A percentile compares a stretch with the other conserved stretches of the same genome.
Conservation (phyloP, 2,329 filamentous ascomycete species). For the Colletotrichum viniferum region DNA sequence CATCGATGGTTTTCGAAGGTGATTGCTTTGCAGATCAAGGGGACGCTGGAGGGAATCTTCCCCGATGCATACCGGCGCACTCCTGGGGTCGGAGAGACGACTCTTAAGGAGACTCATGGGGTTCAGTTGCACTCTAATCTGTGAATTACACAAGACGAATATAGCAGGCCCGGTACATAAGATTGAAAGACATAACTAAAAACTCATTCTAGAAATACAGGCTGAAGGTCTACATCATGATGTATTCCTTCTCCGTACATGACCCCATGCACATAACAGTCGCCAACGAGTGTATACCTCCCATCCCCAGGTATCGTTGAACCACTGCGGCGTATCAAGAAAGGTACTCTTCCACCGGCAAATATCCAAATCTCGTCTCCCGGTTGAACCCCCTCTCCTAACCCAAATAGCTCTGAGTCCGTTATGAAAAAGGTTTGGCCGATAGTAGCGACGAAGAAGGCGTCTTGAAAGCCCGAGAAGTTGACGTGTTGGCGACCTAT, state of each 20-base stretch:
- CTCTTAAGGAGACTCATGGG: background rate
- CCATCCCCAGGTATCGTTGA: background rate
- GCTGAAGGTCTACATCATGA: background rate
- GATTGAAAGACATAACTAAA: background rate
- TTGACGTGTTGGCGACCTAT: background rate
- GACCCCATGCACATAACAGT: background rate
- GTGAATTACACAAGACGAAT: background rate
- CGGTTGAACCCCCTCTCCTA: background rate
- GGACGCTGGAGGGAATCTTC: conserved; percentile 34
- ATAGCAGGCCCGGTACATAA: background rate
- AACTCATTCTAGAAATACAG: background rate
- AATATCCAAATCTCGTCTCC: background rate
- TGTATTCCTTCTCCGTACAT: background rate
- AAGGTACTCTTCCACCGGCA: background rate
- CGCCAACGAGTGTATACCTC: background rate
- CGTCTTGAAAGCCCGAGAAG: background rate
- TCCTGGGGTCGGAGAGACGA: background rate
- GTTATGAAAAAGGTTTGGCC: background rate
- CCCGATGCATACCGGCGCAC: conserved; percentile 23
- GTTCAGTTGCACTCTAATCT: background rate
- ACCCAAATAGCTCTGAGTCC: background rate
- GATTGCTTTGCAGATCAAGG: conserved; percentile 39
- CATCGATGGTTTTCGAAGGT: conserved; percentile 38
- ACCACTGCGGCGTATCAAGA: background rate
- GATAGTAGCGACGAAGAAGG: background rate